Base-by-base conservation (phyloP, 192 early-diverging fungal genomes). In the Endogone sp. region DNA sequence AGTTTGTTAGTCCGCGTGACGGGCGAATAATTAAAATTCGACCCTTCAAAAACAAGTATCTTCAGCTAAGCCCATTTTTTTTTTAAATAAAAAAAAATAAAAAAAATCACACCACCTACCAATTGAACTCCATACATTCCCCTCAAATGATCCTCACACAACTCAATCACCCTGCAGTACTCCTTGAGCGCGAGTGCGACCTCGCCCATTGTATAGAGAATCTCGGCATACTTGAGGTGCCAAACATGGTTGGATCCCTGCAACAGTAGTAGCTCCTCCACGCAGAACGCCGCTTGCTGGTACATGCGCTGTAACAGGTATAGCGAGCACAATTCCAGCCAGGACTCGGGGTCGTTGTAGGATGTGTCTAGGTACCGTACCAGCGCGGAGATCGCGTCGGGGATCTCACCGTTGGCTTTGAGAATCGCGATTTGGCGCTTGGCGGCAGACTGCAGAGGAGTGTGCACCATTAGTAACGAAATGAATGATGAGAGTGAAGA, bases 251-350 rank as follows among this genome's bases (percentile, higher is more conserved):
- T 93, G 63, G 83, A 79, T n/a, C 94, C 93, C 66, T 91, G 87
- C 56, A 93, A 84, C 66, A 99, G 64, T 60, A 99, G 82, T n/a
- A 94, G 73, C 76, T 99, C 97, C 75, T 99, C 97, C 57, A 91
- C 73, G 70, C 94, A 95, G 72, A 91, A 98, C 16, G 88, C 89
- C 4, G 97, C 95, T 79, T 95, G 93, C 68, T 86, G 74, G 72
- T 91, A 91, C 84, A 90, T 75, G 63, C 88, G 73, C 30, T 87
- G 79, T 4, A 64, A 72, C 23, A 96, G 73, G 72, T 99, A 98
- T 30, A 93, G 74, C 28, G 82, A 73, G 1, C 87, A 81, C 54
- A 99, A 83, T 73, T 94, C 89, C 0, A 93, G 71, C 97, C 97
- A 99, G 1, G 85, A 92, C 72, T 99, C 95, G 68, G 87, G 83